Conservation (phyloP, 495 filamentous ascomycete genomes). For the Xylaria venustula region DNA sequence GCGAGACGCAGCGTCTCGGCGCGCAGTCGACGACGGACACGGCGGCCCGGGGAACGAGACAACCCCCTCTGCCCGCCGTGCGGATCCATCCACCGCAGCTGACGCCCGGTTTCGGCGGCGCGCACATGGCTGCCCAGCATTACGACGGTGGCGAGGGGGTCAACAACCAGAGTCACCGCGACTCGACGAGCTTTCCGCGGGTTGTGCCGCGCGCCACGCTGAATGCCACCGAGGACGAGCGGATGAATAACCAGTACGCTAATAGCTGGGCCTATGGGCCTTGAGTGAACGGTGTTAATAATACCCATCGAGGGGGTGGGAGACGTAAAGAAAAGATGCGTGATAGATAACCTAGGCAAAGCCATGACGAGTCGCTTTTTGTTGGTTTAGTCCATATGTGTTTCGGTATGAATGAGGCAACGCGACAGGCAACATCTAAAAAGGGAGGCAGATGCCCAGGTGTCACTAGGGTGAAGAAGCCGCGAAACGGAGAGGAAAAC, state of each 20-base stretch:
- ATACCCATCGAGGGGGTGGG: neutral
- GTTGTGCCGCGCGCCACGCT: constrained; percentile 14
- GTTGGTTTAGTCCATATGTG: neutral
- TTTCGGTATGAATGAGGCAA: neutral
- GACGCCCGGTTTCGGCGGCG: constrained; percentile 11
- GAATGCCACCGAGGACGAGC: constrained; percentile 15
- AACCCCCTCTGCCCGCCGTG: neutral
- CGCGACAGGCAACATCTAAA: too few species aligned
- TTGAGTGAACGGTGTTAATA: neutral
- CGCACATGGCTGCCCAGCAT: constrained; percentile 1
- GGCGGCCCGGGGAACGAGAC: neutral
- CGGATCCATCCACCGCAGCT: constrained; percentile 10
- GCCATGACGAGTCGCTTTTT: too few species aligned
- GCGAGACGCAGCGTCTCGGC: neutral
- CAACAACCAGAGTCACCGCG: neutral
- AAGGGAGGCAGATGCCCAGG: too few species aligned
- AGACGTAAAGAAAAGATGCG: neutral
- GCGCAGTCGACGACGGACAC: neutral
- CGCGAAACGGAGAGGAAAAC: neutral
- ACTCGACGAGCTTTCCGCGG: neutral
- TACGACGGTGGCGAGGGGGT: neutral
- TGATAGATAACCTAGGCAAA: neutral
- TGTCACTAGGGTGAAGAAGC: too few species aligned
- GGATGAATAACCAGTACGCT: constrained; percentile 14
- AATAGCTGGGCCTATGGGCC: constrained; percentile 25